Percentiles rank a stretch among this genome's conserved stretches.
Evolutionary conservation across 495 filamentous ascomycete species (phyloP).

Genomic region (Xylaria venustula): DNA sequence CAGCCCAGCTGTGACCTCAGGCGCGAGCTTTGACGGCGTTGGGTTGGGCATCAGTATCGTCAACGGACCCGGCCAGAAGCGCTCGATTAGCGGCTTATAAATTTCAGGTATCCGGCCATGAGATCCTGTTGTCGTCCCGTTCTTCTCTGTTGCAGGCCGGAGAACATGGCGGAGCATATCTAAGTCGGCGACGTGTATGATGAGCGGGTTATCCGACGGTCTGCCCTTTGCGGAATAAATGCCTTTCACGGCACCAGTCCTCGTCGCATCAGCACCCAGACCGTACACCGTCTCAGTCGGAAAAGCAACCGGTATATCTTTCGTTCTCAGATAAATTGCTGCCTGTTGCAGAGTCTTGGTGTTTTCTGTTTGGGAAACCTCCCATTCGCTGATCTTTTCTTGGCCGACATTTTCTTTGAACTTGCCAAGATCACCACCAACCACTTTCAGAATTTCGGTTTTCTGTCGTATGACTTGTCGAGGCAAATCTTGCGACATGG

Average conservation of each 20-base stretch:
- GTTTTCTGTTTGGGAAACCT: conserved; percentile 22
- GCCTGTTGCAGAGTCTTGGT: conserved; percentile 47
- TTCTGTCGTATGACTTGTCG: background rate
- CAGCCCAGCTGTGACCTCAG: conserved; percentile 83
- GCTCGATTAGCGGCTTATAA: conserved; percentile 75
- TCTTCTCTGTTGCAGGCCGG: conserved; percentile 16
- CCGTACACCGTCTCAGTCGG: conserved; percentile 99
- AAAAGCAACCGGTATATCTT: conserved; percentile 81
- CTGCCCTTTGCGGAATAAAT: conserved; percentile 90
- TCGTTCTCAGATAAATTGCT: conserved; percentile 58
- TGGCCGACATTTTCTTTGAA: conserved; percentile 21
- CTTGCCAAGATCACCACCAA: conserved; percentile 17
- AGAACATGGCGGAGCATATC: conserved; percentile 71
- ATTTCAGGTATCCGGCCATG: conserved; percentile 68
- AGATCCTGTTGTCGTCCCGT: conserved; percentile 29
- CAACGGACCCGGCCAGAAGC: conserved; percentile 93
- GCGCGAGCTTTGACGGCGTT: conserved; percentile 64
- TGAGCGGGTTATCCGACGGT: conserved; percentile 92
- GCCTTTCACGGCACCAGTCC: conserved; percentile 75
- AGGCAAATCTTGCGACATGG: conserved; percentile 29
- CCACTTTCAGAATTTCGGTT: conserved; percentile 20
- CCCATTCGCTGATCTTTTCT: conserved; percentile 26
- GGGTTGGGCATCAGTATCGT: conserved; percentile 88
- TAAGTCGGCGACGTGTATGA: conserved; percentile 84
- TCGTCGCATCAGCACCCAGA: conserved; percentile 89